phyloP scores from a whole-genome alignment of 441 rosid genomes.

The Gossypium gossypioides region DNA sequence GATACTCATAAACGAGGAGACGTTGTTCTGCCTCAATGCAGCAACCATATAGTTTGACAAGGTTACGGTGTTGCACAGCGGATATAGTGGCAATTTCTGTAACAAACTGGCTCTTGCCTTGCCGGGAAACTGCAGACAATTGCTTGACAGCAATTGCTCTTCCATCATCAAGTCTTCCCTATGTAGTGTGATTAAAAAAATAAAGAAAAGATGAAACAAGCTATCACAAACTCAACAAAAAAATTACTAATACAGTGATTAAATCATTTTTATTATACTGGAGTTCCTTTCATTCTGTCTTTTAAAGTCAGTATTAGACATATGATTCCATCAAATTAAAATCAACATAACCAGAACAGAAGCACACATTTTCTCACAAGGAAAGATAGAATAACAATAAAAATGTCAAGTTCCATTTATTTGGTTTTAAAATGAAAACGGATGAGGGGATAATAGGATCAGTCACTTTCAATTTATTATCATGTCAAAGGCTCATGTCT shows the following conservation, averaged over 20 bases:
- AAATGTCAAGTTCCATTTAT: background rate
- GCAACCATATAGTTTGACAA: constrained; percentile 37
- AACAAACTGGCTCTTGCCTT: constrained; percentile 48
- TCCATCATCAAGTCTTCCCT: constrained; percentile 36
- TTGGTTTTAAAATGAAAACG: background rate
- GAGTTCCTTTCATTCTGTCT: background rate
- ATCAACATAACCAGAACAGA: background rate
- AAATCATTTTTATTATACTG: background rate
- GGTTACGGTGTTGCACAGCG: constrained; percentile 33
- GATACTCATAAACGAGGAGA: constrained; percentile 44
- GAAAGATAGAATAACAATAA: background rate
- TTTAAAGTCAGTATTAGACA: background rate
- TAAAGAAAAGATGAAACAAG: background rate
- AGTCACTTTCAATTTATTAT: background rate
- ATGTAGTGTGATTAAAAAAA: background rate
- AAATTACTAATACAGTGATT: background rate
- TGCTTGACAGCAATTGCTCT: constrained; percentile 46
- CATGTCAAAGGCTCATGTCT: background rate
- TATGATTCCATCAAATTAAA: background rate
- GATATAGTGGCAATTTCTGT: constrained; percentile 52
- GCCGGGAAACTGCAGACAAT: constrained; percentile 36
- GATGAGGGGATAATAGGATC: background rate
- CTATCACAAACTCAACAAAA: background rate
- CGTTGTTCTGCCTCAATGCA: constrained; percentile 34
- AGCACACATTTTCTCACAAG: background rate